Evolutionary conservation across 2,329 filamentous ascomycete species (phyloP).

Genomic region (Venturia aucupariae): DNA sequence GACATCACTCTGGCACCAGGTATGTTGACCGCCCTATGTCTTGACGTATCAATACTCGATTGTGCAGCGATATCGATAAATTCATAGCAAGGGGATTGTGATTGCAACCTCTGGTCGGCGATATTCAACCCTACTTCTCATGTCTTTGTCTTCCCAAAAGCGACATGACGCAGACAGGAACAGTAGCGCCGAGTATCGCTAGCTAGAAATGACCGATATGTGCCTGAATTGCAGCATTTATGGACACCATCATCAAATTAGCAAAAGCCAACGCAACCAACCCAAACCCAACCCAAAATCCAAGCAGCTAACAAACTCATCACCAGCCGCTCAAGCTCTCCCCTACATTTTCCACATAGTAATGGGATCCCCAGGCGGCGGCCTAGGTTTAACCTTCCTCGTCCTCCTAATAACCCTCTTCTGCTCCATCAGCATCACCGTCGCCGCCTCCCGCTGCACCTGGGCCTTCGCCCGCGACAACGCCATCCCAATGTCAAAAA

Average conservation of each 20-base stretch:
- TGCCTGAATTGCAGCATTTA: no score
- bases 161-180: no score
- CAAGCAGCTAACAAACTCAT: slow-evolving; percentile 20
- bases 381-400: slow-evolving; percentile 63
- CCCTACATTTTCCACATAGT: slow-evolving; percentile 66
- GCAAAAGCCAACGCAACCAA: no score
- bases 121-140: no score
- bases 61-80: background rate
- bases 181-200: no score
- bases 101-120: no score
- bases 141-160: no score
- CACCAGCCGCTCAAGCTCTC: slow-evolving; percentile 63
- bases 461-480: slow-evolving; percentile 70
- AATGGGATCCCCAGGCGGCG: slow-evolving; percentile 62
- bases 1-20: slow-evolving; percentile 48
- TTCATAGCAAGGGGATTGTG: background rate
- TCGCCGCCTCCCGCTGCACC: slow-evolving; percentile 56
- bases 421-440: slow-evolving; percentile 45
- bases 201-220: no score
- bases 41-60: background rate
- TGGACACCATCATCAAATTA: no score
- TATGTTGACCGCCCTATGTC: background rate
- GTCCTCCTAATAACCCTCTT: slow-evolving; percentile 43
- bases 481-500: slow-evolving; percentile 49
- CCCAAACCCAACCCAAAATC: slow-evolving; percentile 38